Conservation (phyloP, 106 monocot genomes). For the Dendrobium nobile region DNA sequence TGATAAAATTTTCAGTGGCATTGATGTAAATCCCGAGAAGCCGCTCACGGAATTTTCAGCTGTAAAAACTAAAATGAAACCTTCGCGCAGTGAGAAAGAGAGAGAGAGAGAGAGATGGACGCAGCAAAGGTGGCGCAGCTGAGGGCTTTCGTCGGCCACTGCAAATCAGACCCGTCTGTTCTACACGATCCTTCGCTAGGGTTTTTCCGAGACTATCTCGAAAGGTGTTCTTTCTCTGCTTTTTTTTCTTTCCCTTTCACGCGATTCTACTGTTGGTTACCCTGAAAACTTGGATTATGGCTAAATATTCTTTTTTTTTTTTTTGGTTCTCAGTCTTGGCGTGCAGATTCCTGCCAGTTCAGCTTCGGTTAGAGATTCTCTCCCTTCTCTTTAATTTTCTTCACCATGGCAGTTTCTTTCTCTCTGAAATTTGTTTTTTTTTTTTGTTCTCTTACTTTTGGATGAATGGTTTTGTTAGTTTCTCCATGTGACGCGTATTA, state of each 20-base stretch:
- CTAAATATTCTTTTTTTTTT: background rate
- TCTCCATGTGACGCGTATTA: background rate
- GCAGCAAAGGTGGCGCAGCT: slow-evolving; percentile 30
- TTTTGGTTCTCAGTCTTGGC: slow-evolving; percentile 26
- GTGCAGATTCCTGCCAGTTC: slow-evolving; percentile 23
- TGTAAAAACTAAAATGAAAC: too few species aligned
- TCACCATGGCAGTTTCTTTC: too few species aligned
- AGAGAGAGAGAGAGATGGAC: slow-evolving; percentile 14
- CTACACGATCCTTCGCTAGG: slow-evolving; percentile 39
- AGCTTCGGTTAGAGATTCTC: slow-evolving; percentile 18
- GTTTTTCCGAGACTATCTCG: slow-evolving; percentile 45
- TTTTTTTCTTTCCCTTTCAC: background rate
- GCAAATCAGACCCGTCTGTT: slow-evolving; percentile 36
- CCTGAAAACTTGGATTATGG: background rate
- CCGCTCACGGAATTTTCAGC: too few species aligned
- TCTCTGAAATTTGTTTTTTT: background rate
- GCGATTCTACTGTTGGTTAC: background rate
- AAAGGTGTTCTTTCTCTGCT: slow-evolving; percentile 19
- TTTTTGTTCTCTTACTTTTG: background rate
- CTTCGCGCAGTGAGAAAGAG: too few species aligned
- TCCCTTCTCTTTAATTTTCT: background rate
- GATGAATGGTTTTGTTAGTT: background rate
- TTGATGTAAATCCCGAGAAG: too few species aligned
- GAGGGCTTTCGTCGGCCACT: slow-evolving; percentile 22
- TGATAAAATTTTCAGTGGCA: too few species aligned